Base-by-base conservation (phyloP, 202 grass and related monocot genomes). In the Bolboschoenoplectus hybrid region DNA sequence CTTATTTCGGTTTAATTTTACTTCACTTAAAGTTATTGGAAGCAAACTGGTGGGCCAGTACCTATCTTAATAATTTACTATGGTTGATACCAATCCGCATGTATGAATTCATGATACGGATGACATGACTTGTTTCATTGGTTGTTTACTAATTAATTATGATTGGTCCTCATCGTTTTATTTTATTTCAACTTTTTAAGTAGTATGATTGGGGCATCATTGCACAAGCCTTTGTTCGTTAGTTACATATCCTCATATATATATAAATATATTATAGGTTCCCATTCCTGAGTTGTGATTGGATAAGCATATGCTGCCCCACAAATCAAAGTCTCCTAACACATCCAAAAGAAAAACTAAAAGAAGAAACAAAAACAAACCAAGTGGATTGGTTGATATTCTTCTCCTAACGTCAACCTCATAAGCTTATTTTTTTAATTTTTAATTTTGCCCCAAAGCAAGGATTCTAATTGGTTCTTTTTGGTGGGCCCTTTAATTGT, bases 141-240 rank as follows among this genome's bases (percentile, higher is more conserved):
- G 49, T 76, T 36, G 49, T 34, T 75, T 75, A 67, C 9, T 19
- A 14, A 34, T 2, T 64, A 39, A 32, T 75, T 79, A 58, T 60
- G 74, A 19, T 79, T n/a, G 35, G 7, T 53, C 35, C 36, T 79
- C 43, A 20, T 45, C 17, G 52, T 79, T 38, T 32, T 50, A 52
- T 77, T 55, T 36, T 57, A 40, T 78, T 35, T 47, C 26, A 74
- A 16, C 14, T 76, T 52, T 52, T 12, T 78, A 57, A 26, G 50
- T 80, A 11, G 53, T 60, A 80, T 80, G 75, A 80, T 80, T 80
- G 36, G 16, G 52, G 36, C 75, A 60, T 74, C 70, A 49, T 79
- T 79, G 49, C 51, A 60, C 14, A 35, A 79, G 51, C 13, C 16
- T 11, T 79, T 79, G 74, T 79, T 58, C 8, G 43, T 73, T 73